phyloP scores from a whole-genome alignment of 352 stramenopile genomes.

The Phytophthora melonis region DNA sequence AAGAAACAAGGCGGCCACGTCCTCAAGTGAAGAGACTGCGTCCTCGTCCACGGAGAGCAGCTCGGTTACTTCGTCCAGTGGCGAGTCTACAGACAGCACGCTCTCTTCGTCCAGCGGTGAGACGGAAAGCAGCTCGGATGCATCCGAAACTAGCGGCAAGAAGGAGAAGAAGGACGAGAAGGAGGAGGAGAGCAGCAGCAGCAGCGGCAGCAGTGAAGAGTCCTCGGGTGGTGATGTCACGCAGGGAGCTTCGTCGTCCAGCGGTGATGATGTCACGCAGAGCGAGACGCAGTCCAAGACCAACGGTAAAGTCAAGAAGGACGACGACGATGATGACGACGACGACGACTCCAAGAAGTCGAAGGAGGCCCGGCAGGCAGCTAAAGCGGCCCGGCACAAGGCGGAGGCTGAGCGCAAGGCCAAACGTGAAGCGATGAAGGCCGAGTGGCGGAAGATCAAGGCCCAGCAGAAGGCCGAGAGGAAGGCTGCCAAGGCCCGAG shows the following conservation, averaged over 20 bases:
- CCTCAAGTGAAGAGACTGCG: background rate
- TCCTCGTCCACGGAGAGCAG: slow-evolving; percentile 3
- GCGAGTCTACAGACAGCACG: background rate
- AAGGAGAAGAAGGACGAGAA: slow-evolving; percentile 5
- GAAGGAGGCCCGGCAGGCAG: slow-evolving; percentile 21
- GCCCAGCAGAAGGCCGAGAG: slow-evolving; percentile 33
- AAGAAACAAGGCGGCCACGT: background rate
- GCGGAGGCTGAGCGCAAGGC: slow-evolving; percentile 37
- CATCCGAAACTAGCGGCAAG: background rate
- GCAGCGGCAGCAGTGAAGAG: background rate
- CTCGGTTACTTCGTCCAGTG: background rate
- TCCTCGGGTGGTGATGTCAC: slow-evolving; percentile 25
- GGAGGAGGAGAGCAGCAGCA: too few relatives aligned
- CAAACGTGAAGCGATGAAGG: slow-evolving; percentile 28
- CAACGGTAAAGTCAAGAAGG: slow-evolving; percentile 22
- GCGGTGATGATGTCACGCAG: slow-evolving; percentile 24
- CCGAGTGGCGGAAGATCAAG: slow-evolving; percentile 40
- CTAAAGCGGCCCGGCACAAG: slow-evolving; percentile 38
- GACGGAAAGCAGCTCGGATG: slow-evolving; percentile 5
- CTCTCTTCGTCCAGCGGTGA: slow-evolving; percentile 15
- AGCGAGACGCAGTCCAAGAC: slow-evolving; percentile 16
- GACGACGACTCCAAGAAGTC: slow-evolving; percentile 19
- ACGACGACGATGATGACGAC: slow-evolving; percentile 20
- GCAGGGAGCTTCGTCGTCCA: slow-evolving; percentile 15
- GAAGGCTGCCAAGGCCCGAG: slow-evolving; percentile 35